Evolutionary conservation across 2,329 filamentous ascomycete species (phyloP).

Genomic region (Dactylella cylindrospora): DNA sequence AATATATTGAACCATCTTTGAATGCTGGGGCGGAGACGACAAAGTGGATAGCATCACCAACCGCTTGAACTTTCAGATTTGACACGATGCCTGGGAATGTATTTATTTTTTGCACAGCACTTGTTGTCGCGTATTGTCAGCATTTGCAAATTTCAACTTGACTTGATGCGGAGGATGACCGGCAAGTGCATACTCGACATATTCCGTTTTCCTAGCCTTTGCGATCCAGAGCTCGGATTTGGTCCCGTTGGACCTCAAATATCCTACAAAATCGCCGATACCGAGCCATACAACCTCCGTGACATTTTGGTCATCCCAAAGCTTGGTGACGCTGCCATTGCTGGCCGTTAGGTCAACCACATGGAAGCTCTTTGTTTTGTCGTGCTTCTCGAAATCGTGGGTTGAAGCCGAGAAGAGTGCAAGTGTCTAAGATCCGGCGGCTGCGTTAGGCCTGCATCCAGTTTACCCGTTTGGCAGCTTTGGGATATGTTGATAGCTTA

Average conservation of each 20-base stretch:
- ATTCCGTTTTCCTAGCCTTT: slow-evolving; percentile 44
- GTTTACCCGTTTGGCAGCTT: slow-evolving; percentile 40
- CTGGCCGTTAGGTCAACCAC: slow-evolving; percentile 64
- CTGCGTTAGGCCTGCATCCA: neutral
- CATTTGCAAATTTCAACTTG: neutral
- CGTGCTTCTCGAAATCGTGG: slow-evolving; percentile 77
- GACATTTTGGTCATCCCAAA: slow-evolving; percentile 66
- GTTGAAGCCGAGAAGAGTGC: slow-evolving; percentile 64
- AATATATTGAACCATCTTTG: slow-evolving; percentile 69
- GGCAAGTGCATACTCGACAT: slow-evolving; percentile 29
- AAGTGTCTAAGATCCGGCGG: slow-evolving; percentile 50
- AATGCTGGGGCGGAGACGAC: slow-evolving; percentile 66
- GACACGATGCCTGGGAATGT: slow-evolving; percentile 60
- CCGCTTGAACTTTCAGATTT: slow-evolving; percentile 62
- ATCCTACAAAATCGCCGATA: slow-evolving; percentile 63
- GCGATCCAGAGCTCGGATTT: slow-evolving; percentile 47
- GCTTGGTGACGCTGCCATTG: slow-evolving; percentile 64
- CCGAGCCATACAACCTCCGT: slow-evolving; percentile 76
- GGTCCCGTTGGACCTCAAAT: slow-evolving; percentile 57
- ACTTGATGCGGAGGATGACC: neutral
- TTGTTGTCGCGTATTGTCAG: slow-evolving; percentile 12
- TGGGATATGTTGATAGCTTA: slow-evolving; percentile 64
- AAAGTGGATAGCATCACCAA: slow-evolving; percentile 59
- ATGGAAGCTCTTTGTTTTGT: slow-evolving; percentile 65
- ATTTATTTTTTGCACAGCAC: slow-evolving; percentile 52